These are phyloP conservation scores for Neospora caninum DNA, from an alignment of 169 alveolate species.

Conservation along the genomic window DNA sequence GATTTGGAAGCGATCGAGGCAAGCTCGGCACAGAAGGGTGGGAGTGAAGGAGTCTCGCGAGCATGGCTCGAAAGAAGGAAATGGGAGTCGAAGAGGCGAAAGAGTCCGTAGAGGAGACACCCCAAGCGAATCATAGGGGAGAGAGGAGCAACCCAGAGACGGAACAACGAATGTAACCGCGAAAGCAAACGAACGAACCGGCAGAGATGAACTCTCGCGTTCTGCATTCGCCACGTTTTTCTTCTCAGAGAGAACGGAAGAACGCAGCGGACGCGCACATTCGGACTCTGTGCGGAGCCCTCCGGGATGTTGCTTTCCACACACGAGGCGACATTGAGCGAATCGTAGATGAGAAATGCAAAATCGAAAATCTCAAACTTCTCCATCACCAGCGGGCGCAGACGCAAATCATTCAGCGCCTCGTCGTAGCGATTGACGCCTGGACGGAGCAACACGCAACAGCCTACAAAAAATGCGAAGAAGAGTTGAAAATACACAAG, in stretches of 20 bases:
- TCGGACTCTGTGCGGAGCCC: neutral
- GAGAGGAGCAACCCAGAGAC: too few species aligned
- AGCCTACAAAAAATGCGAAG: neutral
- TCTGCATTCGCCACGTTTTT: too few species aligned
- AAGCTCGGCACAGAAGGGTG: neutral
- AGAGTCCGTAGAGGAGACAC: too few species aligned
- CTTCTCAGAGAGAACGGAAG: neutral
- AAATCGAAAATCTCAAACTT: neutral
- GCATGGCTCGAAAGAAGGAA: too few species aligned
- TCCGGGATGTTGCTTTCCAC: neutral
- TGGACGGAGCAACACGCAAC: neutral
- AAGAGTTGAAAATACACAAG: neutral
- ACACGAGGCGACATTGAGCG: neutral
- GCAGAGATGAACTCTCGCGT: too few species aligned
- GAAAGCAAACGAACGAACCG: too few species aligned
- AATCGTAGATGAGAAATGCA: neutral
- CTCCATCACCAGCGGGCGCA: conserved; percentile 1
- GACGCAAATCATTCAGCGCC: neutral
- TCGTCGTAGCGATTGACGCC: neutral
- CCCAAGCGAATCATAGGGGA: too few species aligned
- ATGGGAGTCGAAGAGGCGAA: too few species aligned
- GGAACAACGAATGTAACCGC: too few species aligned
- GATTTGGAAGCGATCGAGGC: neutral
- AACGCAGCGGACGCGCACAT: neutral
- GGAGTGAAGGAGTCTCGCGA: too few species aligned